Evolutionary conservation across 2,329 filamentous ascomycete species (phyloP), one percentile per base, ranked within the genome.

Genomic region (Diaporthe citrichinensis): DNA sequence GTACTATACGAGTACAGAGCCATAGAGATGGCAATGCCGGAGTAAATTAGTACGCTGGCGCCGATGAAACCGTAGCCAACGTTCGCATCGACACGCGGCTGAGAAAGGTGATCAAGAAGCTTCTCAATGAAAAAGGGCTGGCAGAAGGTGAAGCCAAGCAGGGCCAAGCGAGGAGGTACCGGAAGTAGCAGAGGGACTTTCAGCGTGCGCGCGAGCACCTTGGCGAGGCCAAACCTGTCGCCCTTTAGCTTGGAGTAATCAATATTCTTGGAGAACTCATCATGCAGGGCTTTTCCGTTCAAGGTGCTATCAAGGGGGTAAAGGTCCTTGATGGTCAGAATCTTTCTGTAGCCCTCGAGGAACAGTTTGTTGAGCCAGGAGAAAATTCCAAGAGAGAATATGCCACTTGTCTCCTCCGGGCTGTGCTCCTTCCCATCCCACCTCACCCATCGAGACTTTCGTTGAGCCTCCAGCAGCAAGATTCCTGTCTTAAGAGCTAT

Each of bases 121-220:
- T 81, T 79, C 20, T 85, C 80, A 72, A 88, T 85, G 49, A 88
- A 83, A 34, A 88, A 84, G 0, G 86, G 86, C 61, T 86, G 85
- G 51, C 84, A 85, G 55, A 86, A 85, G 25, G 79, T 84, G 76
- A 87, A 86, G 17, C 81, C 85, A 5, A 85, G 81, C 6, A 85
- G 78, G 2, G 83, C 82, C 10, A 85, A 78, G 10, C 85, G 81
- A 1, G 86, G 84, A 2, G 80, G 79, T 1, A 87, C 76, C 0
- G 85, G 84, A 0, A 84, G 74, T 0, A 86, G 72, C 3, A 85
- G 77, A 0, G 82, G 82, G 0, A 82, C 81, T 0, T 78, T 74
- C 1, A 87, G 78, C 0, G 84, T 81, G 28, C 78, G 81, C 4
- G 71, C 73, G 0, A 84, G 59, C 5, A 81, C 80, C 44, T 79